Conservation (phyloP, 2,329 filamentous ascomycete genomes). For the Colletotrichum falcatum region DNA sequence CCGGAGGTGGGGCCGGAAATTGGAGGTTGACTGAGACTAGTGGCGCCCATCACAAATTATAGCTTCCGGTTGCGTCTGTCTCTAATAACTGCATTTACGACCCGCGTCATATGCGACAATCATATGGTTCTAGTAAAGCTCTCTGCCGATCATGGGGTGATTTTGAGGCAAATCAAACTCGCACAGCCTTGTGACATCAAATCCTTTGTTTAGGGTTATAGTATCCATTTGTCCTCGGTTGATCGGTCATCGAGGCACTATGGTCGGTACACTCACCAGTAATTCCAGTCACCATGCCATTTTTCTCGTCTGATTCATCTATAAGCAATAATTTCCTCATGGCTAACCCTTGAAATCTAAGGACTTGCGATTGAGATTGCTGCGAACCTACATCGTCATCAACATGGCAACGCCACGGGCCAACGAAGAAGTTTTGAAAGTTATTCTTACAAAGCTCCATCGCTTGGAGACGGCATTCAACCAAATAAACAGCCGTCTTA, state of each 20-base stretch:
- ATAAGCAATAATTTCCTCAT: neutral
- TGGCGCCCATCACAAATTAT: neutral
- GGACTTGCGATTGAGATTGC: too few relatives aligned
- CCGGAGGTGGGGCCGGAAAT: neutral
- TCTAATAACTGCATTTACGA: neutral
- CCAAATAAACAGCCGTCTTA: constrained; percentile 16
- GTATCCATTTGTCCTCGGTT: neutral
- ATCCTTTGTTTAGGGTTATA: neutral
- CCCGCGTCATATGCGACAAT: neutral
- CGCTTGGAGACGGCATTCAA: constrained; percentile 25
- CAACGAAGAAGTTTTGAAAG: constrained; percentile 32
- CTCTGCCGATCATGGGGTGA: neutral
- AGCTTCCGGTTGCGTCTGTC: neutral
- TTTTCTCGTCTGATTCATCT: rapidly evolving
- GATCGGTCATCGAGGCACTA: neutral
- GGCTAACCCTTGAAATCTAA: neutral
- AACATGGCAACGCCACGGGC: constrained; percentile 15
- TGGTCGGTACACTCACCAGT: neutral
- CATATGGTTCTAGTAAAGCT: neutral
- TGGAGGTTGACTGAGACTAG: neutral
- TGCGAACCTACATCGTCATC: neutral
- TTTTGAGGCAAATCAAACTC: neutral
- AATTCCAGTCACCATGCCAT: neutral
- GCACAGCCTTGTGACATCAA: neutral
- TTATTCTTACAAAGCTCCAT: constrained; percentile 29